Conservation (phyloP, 805 yeast genomes). For the Candida boidinii region DNA sequence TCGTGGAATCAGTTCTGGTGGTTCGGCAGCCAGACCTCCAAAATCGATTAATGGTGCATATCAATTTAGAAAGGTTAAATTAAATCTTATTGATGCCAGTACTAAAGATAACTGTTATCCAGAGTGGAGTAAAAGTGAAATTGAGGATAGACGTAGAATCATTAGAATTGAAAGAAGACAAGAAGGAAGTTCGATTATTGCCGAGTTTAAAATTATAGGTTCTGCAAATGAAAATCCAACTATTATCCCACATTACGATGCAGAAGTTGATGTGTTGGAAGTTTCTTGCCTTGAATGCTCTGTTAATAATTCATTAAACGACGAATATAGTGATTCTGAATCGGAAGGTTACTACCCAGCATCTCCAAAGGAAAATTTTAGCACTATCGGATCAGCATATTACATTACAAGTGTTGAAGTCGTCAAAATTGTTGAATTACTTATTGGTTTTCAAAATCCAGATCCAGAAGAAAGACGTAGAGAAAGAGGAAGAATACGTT, state of each 20-base stretch:
- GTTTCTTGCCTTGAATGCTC: slow-evolving; percentile 50
- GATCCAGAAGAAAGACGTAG: slow-evolving; percentile 46
- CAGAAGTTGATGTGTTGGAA: slow-evolving; percentile 43
- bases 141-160: slow-evolving; percentile 44
- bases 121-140: slow-evolving; percentile 39
- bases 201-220: slow-evolving; percentile 43
- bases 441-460: slow-evolving; percentile 40
- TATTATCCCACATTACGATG: slow-evolving; percentile 26
- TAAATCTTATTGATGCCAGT: slow-evolving; percentile 36
- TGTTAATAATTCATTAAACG: slow-evolving; percentile 9
- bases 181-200: slow-evolving; percentile 35
- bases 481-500: slow-evolving; percentile 59
- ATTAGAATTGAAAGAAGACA: slow-evolving; percentile 50
- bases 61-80: slow-evolving; percentile 36
- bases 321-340: neutral
- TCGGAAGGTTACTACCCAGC: neutral
- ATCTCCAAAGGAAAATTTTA: neutral
- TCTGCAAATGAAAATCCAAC: slow-evolving; percentile 36
- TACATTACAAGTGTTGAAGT: slow-evolving; percentile 64
- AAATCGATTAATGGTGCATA: slow-evolving; percentile 18
- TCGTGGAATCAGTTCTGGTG: slow-evolving; percentile 53
- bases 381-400: slow-evolving; percentile 12
- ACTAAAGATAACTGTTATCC: slow-evolving; percentile 42
- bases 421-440: slow-evolving; percentile 52
- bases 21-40: slow-evolving; percentile 48